Conservation (phyloP, 352 stramenopile species). For the Blastocystis sp. region DNA sequence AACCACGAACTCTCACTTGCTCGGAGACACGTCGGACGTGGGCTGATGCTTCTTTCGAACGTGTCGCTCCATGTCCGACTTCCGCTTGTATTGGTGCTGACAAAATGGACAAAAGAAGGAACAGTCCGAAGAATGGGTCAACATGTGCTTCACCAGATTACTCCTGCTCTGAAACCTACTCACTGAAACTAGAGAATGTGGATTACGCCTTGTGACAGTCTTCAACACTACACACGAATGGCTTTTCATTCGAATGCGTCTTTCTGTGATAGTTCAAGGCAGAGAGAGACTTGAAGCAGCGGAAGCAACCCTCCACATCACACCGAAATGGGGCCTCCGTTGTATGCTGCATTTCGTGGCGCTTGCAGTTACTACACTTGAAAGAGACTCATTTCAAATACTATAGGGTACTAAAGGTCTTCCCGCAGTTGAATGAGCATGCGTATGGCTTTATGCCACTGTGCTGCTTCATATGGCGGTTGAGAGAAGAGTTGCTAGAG, state of each 20-base stretch:
- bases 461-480: constrained; percentile 45
- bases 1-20: background rate
- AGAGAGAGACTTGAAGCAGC: constrained; percentile 44
- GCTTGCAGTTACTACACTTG: constrained; percentile 37
- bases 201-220: constrained; percentile 22
- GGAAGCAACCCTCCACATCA: background rate
- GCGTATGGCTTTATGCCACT: constrained; percentile 49
- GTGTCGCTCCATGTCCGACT: constrained; percentile 37
- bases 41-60: constrained; percentile 34
- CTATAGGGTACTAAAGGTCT: constrained; percentile 49
- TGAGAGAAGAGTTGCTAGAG: constrained; percentile 41
- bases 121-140: constrained; percentile 22
- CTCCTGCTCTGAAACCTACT: constrained; percentile 17
- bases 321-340: constrained; percentile 33
- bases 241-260: constrained; percentile 18
- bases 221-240: constrained; percentile 25
- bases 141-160: constrained; percentile 60
- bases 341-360: constrained; percentile 56
- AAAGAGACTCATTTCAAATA: background rate
- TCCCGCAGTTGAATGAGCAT: constrained; percentile 63
- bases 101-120: constrained; percentile 42
- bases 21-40: background rate
- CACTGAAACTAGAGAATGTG: background rate
- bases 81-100: constrained; percentile 37
- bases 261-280: constrained; percentile 53